Base-by-base conservation (phyloP, 2,329 filamentous ascomycete species). In the Blastomyces parvus region DNA sequence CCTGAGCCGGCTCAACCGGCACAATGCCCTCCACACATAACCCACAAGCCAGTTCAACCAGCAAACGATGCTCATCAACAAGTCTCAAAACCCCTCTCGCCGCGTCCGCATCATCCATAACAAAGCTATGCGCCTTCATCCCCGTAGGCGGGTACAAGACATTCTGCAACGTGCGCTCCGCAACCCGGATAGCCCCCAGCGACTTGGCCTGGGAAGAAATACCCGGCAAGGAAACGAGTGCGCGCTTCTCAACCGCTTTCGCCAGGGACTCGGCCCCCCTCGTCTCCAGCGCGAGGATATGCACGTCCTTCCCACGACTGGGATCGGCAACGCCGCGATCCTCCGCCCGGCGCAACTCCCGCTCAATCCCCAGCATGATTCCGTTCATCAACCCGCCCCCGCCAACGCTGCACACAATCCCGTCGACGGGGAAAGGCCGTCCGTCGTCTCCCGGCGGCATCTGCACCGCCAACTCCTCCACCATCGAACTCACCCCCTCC, bases 41-140 rank as follows among this genome's bases (percentile, higher is more conserved):
- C 0, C 92, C 91, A 73, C 93, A 97, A 0, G 91, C 86, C 44
- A 88, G 80, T 78, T 97, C 93, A 2, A 96, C 90, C 63, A 96
- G 79, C 63, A 93, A 77, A 33, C 88, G 80, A 69, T 92, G 89
- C 65, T 96, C 91, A 67, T 97, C 89, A 11, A 90, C 87, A 66
- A 97, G 86, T 30, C 84, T 81, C 70, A 88, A 86, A 62, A 88
- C 89, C 2, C 87, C 91, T 76, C 87, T 84, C 25, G 89, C 90
- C 0, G 93, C 92, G 70, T 94, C 89, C 3, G 85, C 86, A 69
- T 95, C 90, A 2, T 81, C 81, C 9, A 94, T 79, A 0, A 91
- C 87, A 2, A 84, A 76, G 66, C 82, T 86, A 46, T 80, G 80
- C 30, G 88, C 82, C 53, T 80, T 78, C 46, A 83, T 73, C 1